These are phyloP conservation scores for Alternaria conjuncta DNA, from an alignment of 2,329 filamentous ascomycete genomes.

Conservation along the genomic window DNA sequence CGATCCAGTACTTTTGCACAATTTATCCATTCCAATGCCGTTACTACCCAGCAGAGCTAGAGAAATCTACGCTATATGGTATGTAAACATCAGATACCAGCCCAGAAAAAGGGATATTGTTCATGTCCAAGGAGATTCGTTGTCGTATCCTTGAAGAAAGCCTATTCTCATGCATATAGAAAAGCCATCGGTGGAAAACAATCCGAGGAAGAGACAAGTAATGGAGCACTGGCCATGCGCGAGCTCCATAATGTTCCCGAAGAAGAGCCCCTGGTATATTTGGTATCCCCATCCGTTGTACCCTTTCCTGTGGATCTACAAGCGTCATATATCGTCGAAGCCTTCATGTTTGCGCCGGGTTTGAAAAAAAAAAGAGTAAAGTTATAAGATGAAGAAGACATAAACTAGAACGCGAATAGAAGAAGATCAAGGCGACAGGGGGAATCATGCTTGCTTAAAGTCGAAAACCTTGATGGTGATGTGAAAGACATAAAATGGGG, in stretches of 20 bases:
- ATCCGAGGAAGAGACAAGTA: neutral
- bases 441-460: slow-evolving; percentile 16
- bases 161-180: neutral
- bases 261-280: neutral
- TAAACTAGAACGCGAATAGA: neutral
- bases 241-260: neutral
- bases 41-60: neutral
- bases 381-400: neutral
- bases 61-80: slow-evolving; percentile 1
- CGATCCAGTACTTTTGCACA: neutral
- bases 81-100: neutral
- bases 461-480: slow-evolving; percentile 1
- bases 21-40: neutral
- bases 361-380: neutral
- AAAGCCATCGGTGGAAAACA: neutral
- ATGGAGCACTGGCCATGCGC: neutral
- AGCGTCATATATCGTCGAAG: slow-evolving; percentile 9
- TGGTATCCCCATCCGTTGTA: neutral
- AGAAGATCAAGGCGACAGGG: slow-evolving; percentile 8
- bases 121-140: slow-evolving; percentile 6
- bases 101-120: neutral
- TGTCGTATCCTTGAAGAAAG: neutral
- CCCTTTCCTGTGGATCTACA: slow-evolving; percentile 2
- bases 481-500: neutral
- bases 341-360: slow-evolving; percentile 1